These are phyloP conservation scores for Chimonanthus praecox DNA, from an alignment of 164 flowering plant genomes.

Conservation along the genomic window DNA sequence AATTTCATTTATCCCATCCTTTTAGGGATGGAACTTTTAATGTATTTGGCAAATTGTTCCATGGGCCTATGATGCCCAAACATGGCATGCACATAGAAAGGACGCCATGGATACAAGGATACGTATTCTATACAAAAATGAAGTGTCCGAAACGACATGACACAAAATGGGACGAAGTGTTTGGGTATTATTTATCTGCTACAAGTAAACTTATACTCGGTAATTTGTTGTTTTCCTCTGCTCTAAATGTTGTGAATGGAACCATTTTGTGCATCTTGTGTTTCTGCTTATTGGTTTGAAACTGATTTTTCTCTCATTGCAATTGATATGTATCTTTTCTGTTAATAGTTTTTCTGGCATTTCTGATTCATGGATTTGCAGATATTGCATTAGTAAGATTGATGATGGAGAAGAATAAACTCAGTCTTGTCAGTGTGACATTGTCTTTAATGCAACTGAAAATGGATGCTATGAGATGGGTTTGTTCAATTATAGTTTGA, in stretches of 20 bases:
- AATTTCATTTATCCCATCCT: too few relatives aligned
- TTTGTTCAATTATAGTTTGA: slow-evolving; percentile 10
- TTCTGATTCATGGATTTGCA: background rate
- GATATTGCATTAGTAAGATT: background rate
- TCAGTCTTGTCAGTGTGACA: background rate
- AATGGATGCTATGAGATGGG: slow-evolving; percentile 2
- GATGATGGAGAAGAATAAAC: background rate
- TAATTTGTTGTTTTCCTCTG: background rate
- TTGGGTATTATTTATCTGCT: background rate
- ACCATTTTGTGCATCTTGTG: too few relatives aligned
- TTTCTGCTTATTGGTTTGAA: background rate
- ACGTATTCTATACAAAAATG: too few relatives aligned
- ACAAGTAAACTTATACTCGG: background rate
- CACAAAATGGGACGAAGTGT: background rate
- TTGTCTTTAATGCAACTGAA: background rate
- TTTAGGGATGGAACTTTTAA: too few relatives aligned
- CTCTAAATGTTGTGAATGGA: background rate
- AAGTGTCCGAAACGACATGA: too few relatives aligned
- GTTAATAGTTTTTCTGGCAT: background rate
- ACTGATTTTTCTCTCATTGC: background rate
- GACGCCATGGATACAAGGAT: too few relatives aligned
- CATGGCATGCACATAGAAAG: too few relatives aligned
- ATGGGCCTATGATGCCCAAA: too few relatives aligned
- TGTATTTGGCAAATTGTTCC: too few relatives aligned
- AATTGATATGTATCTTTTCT: too few relatives aligned